Evolutionary conservation across 257 asterid genomes (phyloP), one percentile per base, ranked within the genome.

Genomic region (Fraxinus americana): DNA sequence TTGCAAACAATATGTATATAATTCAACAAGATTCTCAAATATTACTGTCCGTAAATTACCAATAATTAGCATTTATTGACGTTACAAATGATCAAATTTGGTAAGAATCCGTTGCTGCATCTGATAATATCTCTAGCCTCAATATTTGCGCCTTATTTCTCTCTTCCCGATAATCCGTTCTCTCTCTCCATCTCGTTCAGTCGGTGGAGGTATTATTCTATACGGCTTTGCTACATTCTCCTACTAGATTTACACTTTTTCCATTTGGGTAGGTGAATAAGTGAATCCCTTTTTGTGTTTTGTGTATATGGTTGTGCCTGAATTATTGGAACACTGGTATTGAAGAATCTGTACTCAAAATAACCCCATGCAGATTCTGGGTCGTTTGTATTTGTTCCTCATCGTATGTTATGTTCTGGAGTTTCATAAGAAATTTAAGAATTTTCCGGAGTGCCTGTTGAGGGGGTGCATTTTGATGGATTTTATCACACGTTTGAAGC

Each of bases 381-480:
- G 73, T 81, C 79, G 70, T 19, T 13, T 85, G 2, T 87, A 72
- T 68, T 72, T 79, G 34, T 52, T 82, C 23, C 67, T 84, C 66
- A 69, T 81, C 72, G 29, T 81, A 6, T 67, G 87, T 79, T 84
- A 83, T 75, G 87, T 82, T 75, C 70, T 88, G 67, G 86, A 85
- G 54, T 87, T 88, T 23, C 81, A 35, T 9, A 81, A 75, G 74
- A 83, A 81, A n/a, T n/a, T n/a, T n/a, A n/a, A n/a, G n/a, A n/a
- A n/a, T 67, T 76, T 82, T 45, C 76, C 75, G 71, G 82, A 81
- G 34, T 80, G 73, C 23, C 69, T 69, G 34, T 76, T 68, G 23
- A 76, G 73, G 80, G 87, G 78, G 23, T 76, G 73, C 5, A 30
- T 81, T 54, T 74, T 77, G 29, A 86, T 92, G 97, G 95, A 92